Base-by-base conservation (phyloP, 345 rosid genomes). In the Eutrema japonicum region DNA sequence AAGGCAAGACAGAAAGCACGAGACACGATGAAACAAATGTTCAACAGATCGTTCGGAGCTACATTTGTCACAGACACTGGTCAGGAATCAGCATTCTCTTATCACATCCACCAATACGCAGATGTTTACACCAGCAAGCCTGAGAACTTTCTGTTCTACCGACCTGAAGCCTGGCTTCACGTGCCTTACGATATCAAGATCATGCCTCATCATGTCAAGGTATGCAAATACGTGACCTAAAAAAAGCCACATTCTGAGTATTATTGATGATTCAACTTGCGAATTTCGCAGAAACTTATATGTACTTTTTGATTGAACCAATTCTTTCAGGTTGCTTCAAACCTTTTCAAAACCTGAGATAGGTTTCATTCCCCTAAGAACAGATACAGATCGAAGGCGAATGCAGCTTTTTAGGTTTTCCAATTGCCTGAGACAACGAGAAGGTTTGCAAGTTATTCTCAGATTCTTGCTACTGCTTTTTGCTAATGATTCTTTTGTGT, bases 121-220 rank as follows among this genome's bases (percentile, higher is more conserved):
- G 98, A 93, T 64, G 94, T 85, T 49, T 93, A 90, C 81, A 89
- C 97, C 63, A 88, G 98, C 64, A 91, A 89, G 76, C 95, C 96
- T 3, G 97, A 94, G 82, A 94, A 94, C 80, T 94, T 94, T 70
- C 68, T 91, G 84, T 81, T 76, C 41, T 83, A 89, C 76, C 80
- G 83, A 43, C 89, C 95, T 0, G 98, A 91, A 74, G 93, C 97
- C n/a, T 94, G 98, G 98, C 92, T 89, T 78, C 95, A 91, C 71
- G 93, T 69, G 49, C 96, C 98, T 40, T 89, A 60, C 57, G 93
- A 94, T 81, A 81, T 94, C 83, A 91, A 94, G 82, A 89, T 91
- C 79, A 88, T 94, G 97, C 98, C 98, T 59, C 97, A 94, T 85
- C 98, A 94, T 75, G 77, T 91, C 53, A 94, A 94, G 97, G 98